phyloP scores from a whole-genome alignment of 768 basidiomycete genomes.

The Amylocystis lapponica region DNA sequence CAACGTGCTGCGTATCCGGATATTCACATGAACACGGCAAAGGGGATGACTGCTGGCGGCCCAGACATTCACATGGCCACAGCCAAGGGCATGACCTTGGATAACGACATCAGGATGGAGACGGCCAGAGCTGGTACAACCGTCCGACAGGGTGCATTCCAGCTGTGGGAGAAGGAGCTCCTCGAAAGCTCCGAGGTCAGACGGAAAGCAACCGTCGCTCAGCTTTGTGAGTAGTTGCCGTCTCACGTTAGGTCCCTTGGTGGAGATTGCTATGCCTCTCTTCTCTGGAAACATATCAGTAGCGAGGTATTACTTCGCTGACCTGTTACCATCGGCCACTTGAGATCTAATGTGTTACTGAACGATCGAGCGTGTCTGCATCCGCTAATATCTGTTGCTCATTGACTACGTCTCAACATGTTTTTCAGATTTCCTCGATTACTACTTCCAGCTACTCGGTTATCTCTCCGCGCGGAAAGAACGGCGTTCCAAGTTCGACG shows the following conservation, averaged over 20 bases:
- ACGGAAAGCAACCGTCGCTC: slow-evolving; percentile 94
- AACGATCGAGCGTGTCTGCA: background rate
- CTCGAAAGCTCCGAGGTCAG: slow-evolving; percentile 83
- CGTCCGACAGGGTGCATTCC: slow-evolving; percentile 45
- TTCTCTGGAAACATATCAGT: no score
- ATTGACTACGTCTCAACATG: background rate
- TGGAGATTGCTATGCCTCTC: no score
- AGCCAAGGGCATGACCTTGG: slow-evolving; percentile 45
- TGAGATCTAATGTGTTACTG: background rate
- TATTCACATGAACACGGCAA: slow-evolving; percentile 78
- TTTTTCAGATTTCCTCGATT: slow-evolving; percentile 84
- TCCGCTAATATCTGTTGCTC: background rate
- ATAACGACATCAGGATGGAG: slow-evolving; percentile 63
- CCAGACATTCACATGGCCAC: slow-evolving; percentile 61
- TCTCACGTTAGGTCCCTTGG: no score
- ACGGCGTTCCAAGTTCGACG: slow-evolving; percentile 75
- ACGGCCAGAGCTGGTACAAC: slow-evolving; percentile 53
- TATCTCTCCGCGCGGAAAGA: slow-evolving; percentile 86
- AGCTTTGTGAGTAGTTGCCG: slow-evolving; percentile 80
- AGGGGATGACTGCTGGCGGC: slow-evolving; percentile 42
- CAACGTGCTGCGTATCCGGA: slow-evolving; percentile 32
- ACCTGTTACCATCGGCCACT: background rate
- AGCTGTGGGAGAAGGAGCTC: slow-evolving; percentile 83
- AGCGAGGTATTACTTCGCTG: no score
- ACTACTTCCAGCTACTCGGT: slow-evolving; percentile 93